phyloP scores from a whole-genome alignment of 345 rosid species.

The Heritiera littoralis region DNA sequence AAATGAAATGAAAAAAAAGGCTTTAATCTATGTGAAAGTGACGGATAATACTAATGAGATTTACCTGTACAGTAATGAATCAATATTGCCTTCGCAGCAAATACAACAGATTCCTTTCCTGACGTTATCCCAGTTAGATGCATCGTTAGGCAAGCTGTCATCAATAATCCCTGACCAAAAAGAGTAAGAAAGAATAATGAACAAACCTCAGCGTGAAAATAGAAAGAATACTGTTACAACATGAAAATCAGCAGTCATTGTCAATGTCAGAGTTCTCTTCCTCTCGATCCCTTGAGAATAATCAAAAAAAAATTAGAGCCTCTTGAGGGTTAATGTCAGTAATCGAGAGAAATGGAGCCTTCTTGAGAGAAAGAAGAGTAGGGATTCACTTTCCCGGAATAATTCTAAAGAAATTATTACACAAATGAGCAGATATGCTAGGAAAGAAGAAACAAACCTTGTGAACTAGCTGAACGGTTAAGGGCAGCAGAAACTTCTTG shows the following conservation, averaged over 20 bases:
- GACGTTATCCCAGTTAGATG: conserved; percentile 71
- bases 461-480: conserved; percentile 53
- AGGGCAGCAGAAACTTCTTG: conserved; percentile 91
- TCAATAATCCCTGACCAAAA: conserved; percentile 50
- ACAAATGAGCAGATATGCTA: not conserved
- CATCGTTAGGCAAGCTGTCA: conserved; percentile 39
- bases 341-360: not conserved
- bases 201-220: not conserved
- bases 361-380: not conserved
- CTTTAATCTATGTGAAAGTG: not conserved
- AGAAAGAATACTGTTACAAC: not conserved
- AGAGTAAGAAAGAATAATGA: not conserved
- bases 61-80: conserved; percentile 86
- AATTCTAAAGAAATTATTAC: not conserved
- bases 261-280: not conserved
- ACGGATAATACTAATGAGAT: not conserved
- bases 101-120: conserved; percentile 84
- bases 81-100: conserved; percentile 67
- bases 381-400: not conserved
- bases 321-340: not conserved
- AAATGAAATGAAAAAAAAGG: not conserved
- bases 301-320: no score
- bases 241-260: not conserved
- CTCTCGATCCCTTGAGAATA: not conserved
- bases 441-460: conserved; percentile 45